Conservation (phyloP, 164 flowering plant species). For the Nymphaea colorata region DNA sequence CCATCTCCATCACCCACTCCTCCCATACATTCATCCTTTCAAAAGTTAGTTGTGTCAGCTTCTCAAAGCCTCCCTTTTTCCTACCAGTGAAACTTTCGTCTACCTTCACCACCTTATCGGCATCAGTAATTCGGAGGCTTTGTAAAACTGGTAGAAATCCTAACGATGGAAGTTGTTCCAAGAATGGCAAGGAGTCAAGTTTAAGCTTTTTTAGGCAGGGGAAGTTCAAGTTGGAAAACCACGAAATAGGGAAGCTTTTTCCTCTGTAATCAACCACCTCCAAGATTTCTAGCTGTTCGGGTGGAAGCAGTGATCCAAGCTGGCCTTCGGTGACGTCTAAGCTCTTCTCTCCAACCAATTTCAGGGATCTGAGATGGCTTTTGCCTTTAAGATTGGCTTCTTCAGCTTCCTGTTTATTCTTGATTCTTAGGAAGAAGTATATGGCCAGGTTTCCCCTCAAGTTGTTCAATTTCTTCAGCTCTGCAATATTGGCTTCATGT, state of each 20-base stretch:
- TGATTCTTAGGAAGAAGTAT: slow-evolving; percentile 3
- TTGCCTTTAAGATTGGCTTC: slow-evolving; percentile 7
- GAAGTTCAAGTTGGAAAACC: no score
- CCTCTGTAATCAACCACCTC: neutral
- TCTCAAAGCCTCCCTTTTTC: no score
- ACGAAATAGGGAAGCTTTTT: no score
- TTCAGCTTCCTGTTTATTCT: slow-evolving; percentile 3
- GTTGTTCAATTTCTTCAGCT: slow-evolving; percentile 1
- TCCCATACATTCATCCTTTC: no score
- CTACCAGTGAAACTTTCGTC: no score
- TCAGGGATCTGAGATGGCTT: slow-evolving; percentile 1
- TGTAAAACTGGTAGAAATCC: no score
- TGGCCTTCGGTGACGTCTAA: neutral
- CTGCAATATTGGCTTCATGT: slow-evolving; percentile 1
- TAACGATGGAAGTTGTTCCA: no score
- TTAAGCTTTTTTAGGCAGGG: no score
- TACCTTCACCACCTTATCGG: no score
- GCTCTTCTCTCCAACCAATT: neutral
- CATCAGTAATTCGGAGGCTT: no score
- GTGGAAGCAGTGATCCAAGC: slow-evolving; percentile 8
- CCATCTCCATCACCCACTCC: neutral
- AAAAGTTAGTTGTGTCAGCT: no score
- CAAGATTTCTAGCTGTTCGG: slow-evolving; percentile 4
- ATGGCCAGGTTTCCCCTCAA: slow-evolving; percentile 4
- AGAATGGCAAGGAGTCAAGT: no score